A percentile compares a stretch with the other conserved stretches of the same genome.
These are phyloP conservation scores for Picea engelmannii DNA, from an alignment of 83 land plant genomes.

Conservation along the genomic window DNA sequence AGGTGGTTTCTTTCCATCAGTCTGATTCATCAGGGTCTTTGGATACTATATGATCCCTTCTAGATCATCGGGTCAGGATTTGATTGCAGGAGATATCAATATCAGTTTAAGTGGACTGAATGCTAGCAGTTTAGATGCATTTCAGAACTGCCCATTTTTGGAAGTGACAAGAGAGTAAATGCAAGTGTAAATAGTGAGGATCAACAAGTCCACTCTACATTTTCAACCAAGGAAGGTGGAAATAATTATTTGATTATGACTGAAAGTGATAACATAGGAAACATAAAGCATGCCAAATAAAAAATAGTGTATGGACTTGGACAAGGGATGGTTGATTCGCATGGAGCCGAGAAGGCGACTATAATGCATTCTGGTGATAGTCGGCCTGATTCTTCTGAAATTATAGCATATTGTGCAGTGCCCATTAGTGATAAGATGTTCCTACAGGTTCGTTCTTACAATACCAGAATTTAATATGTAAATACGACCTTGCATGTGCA, in stretches of 20 bases:
- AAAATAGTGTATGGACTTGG: neutral
- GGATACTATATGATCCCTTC: constrained; percentile 44
- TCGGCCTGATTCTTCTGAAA: neutral
- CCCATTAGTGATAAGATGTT: neutral
- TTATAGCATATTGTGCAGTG: neutral
- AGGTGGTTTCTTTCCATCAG: constrained; percentile 28
- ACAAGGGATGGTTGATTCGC: neutral
- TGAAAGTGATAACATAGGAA: constrained; percentile 4
- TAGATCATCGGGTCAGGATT: constrained; percentile 35
- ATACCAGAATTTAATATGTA: neutral
- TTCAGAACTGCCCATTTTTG: constrained; percentile 49
- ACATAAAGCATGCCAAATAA: neutral
- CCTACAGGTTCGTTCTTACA: neutral
- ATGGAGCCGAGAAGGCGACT: constrained; percentile 8
- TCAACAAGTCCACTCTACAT: too few relatives aligned
- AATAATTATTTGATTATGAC: constrained; percentile 9
- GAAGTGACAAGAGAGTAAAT: constrained; percentile 39
- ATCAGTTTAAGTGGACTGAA: constrained; percentile 49
- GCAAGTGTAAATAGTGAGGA: constrained; percentile 14
- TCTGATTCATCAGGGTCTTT: constrained; percentile 65
- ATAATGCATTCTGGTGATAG: neutral
- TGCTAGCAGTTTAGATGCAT: constrained; percentile 64
- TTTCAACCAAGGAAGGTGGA: neutral
- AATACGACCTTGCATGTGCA: neutral
- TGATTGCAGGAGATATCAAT: constrained; percentile 32